Base-by-base conservation (phyloP, 345 rosid genomes). In the Populus deltoides region DNA sequence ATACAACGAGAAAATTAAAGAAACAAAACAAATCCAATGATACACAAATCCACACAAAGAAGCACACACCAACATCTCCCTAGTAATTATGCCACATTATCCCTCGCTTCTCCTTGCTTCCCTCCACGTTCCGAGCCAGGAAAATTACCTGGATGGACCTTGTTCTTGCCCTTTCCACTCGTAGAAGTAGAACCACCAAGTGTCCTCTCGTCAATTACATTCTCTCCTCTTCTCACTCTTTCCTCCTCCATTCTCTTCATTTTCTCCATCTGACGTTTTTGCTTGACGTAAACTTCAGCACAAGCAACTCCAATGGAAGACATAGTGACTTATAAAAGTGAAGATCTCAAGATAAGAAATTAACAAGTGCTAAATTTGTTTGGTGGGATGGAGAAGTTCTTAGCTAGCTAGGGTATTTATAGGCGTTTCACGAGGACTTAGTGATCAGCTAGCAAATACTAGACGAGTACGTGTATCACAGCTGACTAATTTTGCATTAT, bases 231-330 rank as follows among this genome's bases (percentile, higher is more conserved):
- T 36, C 9, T 36, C 15, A 1, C 69, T 78, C 70, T 75, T 29
- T 78, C 77, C 45, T 75, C 77, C 43, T 71, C 82, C 55, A 72
- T 33, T 57, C 68, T 82, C 74, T 82, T 82, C 82, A 82, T 15
- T 39, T 75, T 82, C 73, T 78, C 82, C 63, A 53, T 41, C 6
- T 55, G 79, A 2, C 57, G 63, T 45, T 79, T 83, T 20, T 51
- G 70, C 81, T 71, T 72, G 61, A 73, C 63, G 55, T 75, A 69
- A 2, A 79, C 69, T 20, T 20, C n/a, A 35, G 85, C 83, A 72
- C 47, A 66, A 27, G 78, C 38, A 8, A 75, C 75, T 67, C 80
- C 85, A 59, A 83, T 59, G 33, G 82, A 79, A n/a, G 76, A 66
- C 85, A 82, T 82, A 16, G 3, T 18, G 20, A 25, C 65, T 59